Percentiles rank a stretch among this genome's conserved stretches.
phyloP scores from a whole-genome alignment of 441 rosid species.

The Pelargonium myrrhifolium region DNA sequence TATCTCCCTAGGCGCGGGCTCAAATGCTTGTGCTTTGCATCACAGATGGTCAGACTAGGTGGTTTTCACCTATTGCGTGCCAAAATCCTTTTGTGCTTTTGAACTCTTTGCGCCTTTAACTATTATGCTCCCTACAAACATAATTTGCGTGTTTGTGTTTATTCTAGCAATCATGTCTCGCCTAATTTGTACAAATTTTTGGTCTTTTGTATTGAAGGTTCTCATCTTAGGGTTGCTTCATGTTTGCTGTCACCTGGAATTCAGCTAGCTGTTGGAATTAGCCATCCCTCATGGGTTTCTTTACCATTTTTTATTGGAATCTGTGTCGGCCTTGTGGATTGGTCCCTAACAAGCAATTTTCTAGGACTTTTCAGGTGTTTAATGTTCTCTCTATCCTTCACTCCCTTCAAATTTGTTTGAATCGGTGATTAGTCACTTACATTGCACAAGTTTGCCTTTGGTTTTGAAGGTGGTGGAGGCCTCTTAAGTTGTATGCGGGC shows the following conservation, averaged over 20 bases:
- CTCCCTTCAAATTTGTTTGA: constrained; percentile 13
- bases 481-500: constrained; percentile 86
- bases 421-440: constrained; percentile 20
- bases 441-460: constrained; percentile 24
- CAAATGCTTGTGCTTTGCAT: too few species aligned
- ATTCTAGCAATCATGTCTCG: neutral
- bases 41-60: too few species aligned
- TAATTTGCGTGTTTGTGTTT: constrained; percentile 1
- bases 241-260: constrained; percentile 87
- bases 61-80: too few species aligned
- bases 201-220: constrained; percentile 40
- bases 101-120: too few species aligned
- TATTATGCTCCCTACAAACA: too few species aligned
- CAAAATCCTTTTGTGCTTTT: too few species aligned
- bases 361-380: constrained; percentile 93
- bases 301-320: constrained; percentile 93
- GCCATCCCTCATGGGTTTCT: constrained; percentile 97
- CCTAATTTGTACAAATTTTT: neutral
- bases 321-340: constrained; percentile 93
- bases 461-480: constrained; percentile 93
- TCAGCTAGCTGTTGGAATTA: constrained; percentile 89
- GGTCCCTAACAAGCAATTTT: constrained; percentile 98
- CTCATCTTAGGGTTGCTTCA: constrained; percentile 85
- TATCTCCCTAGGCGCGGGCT: constrained; percentile 1
- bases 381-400: constrained; percentile 19